Evolutionary conservation across 306 rosid species (phyloP).

Genomic region (Trifolium dubium): DNA sequence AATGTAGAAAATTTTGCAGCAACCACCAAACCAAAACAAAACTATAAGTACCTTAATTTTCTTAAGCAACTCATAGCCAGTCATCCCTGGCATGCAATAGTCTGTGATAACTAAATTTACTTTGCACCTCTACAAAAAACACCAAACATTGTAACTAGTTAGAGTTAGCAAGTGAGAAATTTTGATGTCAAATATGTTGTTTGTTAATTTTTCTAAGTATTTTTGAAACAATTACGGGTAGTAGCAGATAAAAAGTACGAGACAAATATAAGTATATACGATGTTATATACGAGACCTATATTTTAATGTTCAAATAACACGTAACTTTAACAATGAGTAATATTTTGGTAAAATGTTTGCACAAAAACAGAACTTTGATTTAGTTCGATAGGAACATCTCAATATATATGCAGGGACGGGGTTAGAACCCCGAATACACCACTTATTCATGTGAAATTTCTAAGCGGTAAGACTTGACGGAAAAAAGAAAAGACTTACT

Average conservation of each 20-base stretch:
- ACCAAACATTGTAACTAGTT: background rate
- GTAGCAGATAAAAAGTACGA: too few relatives aligned
- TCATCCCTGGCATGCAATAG: conserved; percentile 97
- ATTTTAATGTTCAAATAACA: too few relatives aligned
- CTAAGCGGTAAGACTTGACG: too few relatives aligned
- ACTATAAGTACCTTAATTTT: conserved; percentile 69
- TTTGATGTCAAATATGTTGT: background rate
- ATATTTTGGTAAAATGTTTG: conserved; percentile 2
- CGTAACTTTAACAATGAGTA: conserved; percentile 19
- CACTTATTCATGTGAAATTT: too few relatives aligned
- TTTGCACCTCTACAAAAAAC: conserved; percentile 64
- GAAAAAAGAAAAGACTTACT: conserved; percentile 48
- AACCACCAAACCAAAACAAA: background rate
- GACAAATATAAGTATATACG: too few relatives aligned
- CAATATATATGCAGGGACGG: too few relatives aligned
- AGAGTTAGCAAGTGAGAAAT: background rate
- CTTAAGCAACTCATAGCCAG: conserved; percentile 92
- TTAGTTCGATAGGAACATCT: background rate
- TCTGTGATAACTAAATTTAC: conserved; percentile 88
- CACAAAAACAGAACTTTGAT: conserved; percentile 8
- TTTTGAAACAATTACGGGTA: too few relatives aligned
- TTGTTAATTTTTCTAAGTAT: too few relatives aligned
- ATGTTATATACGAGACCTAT: too few relatives aligned
- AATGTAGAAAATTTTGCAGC: background rate
- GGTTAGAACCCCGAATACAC: too few relatives aligned